Evolutionary conservation across 495 filamentous ascomycete species (phyloP).

Genomic region (Venustampulla echinocandica): DNA sequence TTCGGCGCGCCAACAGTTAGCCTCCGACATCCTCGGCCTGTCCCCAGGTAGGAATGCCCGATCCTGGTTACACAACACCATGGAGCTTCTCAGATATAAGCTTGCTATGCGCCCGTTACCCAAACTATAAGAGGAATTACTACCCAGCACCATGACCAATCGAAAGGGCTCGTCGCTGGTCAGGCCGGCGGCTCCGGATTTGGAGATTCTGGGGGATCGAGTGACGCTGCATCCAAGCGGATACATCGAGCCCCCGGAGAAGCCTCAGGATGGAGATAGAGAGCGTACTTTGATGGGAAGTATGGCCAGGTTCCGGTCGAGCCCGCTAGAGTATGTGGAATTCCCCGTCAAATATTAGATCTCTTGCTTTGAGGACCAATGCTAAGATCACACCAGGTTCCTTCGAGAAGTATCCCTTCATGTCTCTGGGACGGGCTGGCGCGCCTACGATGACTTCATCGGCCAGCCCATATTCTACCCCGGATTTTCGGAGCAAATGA

Average conservation of each 20-base stretch:
- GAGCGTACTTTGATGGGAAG: conserved; percentile 72
- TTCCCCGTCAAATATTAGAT: background rate
- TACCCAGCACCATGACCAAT: conserved; percentile 7
- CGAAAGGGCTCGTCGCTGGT: conserved; percentile 6
- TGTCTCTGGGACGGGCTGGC: conserved; percentile 86
- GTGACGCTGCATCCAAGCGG: conserved; percentile 76
- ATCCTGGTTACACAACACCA: too few relatives aligned
- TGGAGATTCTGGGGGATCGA: conserved; percentile 71
- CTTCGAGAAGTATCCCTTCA: conserved; percentile 86
- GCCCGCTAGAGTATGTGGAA: conserved; percentile 41
- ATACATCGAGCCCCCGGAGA: conserved; percentile 44
- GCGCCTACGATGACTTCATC: conserved; percentile 81
- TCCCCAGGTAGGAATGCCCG: too few relatives aligned
- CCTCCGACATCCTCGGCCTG: too few relatives aligned
- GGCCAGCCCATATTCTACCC: conserved; percentile 90
- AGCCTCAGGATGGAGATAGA: conserved; percentile 33
- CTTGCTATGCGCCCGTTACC: background rate
- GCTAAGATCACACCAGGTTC: conserved; percentile 45
- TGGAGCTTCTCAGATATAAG: too few relatives aligned
- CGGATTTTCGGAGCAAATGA: conserved; percentile 89
- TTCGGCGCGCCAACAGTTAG: too few relatives aligned
- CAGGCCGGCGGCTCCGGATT: conserved; percentile 55
- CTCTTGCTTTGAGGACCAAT: background rate
- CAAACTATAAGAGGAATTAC: background rate
- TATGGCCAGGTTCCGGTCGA: conserved; percentile 66